Evolutionary conservation across 306 rosid genomes (phyloP).

Genomic region (Vicia faba): DNA sequence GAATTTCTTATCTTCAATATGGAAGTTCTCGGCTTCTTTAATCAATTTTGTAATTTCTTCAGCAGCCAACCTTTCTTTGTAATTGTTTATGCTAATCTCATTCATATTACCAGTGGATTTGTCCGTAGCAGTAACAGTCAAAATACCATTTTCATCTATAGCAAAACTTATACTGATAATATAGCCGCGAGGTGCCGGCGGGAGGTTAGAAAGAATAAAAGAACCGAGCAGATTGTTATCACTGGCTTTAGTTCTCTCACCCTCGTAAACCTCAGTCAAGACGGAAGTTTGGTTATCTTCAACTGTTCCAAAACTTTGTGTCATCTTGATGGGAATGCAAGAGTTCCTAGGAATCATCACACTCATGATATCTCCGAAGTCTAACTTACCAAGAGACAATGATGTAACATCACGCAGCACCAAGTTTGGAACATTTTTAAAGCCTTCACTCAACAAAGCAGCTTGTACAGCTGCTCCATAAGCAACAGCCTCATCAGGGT

Average conservation of each 20-base stretch:
- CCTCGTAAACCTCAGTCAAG: slow-evolving; percentile 39
- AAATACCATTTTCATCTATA: slow-evolving; percentile 36
- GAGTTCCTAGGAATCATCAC: slow-evolving; percentile 52
- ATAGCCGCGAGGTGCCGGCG: slow-evolving; percentile 46
- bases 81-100: slow-evolving; percentile 42
- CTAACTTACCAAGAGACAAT: not conserved
- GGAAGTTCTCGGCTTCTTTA: slow-evolving; percentile 44
- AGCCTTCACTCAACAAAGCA: not conserved
- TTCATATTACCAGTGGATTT: slow-evolving; percentile 38
- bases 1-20: slow-evolving; percentile 47
- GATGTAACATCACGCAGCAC: slow-evolving; percentile 53
- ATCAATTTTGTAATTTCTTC: slow-evolving; percentile 45
- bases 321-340: slow-evolving; percentile 35
- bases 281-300: not conserved
- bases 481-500: slow-evolving; percentile 33
- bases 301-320: not conserved
- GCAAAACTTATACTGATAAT: slow-evolving; percentile 42
- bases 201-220: slow-evolving; percentile 31
- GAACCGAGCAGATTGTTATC: slow-evolving; percentile 45
- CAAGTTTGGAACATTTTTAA: slow-evolving; percentile 37
- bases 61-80: slow-evolving; percentile 43
- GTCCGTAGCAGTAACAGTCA: slow-evolving; percentile 48
- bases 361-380: not conserved
- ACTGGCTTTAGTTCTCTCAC: slow-evolving; percentile 48
- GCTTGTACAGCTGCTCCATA: slow-evolving; percentile 33